Percentiles rank a stretch among this genome's conserved stretches.
These are phyloP conservation scores for Boechera stricta DNA, from an alignment of 345 rosid species.

Conservation along the genomic window DNA sequence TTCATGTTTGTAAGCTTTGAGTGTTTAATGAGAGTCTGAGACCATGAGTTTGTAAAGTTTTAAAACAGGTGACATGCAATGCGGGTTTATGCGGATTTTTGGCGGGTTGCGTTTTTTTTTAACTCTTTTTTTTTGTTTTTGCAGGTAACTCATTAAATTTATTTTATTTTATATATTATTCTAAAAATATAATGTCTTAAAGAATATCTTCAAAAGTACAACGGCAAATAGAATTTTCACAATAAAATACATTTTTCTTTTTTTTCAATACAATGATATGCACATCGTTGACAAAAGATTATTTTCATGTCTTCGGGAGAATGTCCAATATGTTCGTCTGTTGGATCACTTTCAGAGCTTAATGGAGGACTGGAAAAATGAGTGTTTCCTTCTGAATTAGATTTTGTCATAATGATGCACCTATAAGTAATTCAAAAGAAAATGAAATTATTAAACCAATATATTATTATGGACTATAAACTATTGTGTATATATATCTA, in stretches of 20 bases:
- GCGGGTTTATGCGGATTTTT: too few relatives aligned
- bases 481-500: background rate
- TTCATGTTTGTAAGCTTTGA: too few relatives aligned
- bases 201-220: background rate
- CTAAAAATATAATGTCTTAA: background rate
- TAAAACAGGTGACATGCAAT: too few relatives aligned
- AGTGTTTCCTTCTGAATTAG: background rate
- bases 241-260: background rate
- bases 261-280: background rate
- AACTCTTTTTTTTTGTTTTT: too few relatives aligned
- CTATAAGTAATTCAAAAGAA: background rate
- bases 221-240: background rate
- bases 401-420: background rate
- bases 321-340: background rate
- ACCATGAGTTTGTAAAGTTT: too few relatives aligned
- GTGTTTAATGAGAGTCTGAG: too few relatives aligned
- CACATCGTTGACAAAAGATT: background rate
- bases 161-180: background rate
- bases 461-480: background rate
- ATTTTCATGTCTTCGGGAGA: background rate
- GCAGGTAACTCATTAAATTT: too few relatives aligned
- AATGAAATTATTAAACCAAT: background rate
- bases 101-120: too few relatives aligned
- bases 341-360: background rate
- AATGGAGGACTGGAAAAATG: background rate